Base-by-base conservation (phyloP, 2,329 filamentous ascomycete species). In the Aspergillus thermomutatus region DNA sequence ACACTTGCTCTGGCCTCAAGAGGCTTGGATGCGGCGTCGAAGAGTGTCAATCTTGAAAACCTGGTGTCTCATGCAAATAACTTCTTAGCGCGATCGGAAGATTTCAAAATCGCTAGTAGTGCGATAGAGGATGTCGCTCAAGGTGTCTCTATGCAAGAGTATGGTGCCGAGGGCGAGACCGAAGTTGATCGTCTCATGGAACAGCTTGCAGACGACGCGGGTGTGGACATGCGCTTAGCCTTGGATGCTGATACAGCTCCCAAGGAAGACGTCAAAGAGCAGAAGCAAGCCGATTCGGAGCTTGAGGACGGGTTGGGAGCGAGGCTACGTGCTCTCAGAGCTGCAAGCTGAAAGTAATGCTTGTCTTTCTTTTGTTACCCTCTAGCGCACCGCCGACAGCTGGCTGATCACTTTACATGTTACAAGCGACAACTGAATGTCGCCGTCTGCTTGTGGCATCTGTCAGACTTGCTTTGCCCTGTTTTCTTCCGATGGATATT, bases 11-110 rank as follows among this genome's bases (percentile, higher is more conserved):
- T 79, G 34, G 77, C 77, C 0, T 76, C 75, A 28, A 72, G 74
- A 11, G 77, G 77, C 0, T 68, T 80, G 53, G 77, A 80, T 51
- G 72, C 72, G 0, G 77, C 77, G 3, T 71, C 73, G 3, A 75
- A 75, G 59, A 77, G 70, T 55, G 78, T 80, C 52, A 79, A 79
- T 56, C 65, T 79, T 21, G 77, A 79, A 58, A 72, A 72, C 19
- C 58, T 76, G 34, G 68, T 77, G 4, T 69, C 72, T 1, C 73
- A 76, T 57, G 75, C 75, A 45, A 77, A 76, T 52, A 75, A 76
- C 52, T 77, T 77, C 49, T 62, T 77, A 46, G 70, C 72, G 1
- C 65, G 74, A 28, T 72, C 68, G 19, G 75, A 77, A 56, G 75
- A 77, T 59, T 77, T 77, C 47, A 77, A 77, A 61, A 76, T 77